Conservation (phyloP, 2,329 filamentous ascomycete genomes). For the Alternaria solani region DNA sequence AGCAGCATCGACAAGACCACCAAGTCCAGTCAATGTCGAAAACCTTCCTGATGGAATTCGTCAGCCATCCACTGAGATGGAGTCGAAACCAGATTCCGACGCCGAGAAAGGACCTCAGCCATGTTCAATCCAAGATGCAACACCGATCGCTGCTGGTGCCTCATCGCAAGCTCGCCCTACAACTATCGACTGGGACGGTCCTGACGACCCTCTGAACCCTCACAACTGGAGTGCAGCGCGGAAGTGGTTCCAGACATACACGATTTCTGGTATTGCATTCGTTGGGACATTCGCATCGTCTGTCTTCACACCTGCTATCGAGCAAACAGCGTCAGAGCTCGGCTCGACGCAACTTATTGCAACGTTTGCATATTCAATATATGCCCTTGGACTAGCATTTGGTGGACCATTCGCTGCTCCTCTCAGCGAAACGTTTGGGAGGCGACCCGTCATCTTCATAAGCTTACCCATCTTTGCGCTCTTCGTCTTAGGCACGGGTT, state of each 20-base stretch:
- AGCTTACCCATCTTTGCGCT: slow-evolving; percentile 70
- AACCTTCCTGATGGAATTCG: not conserved
- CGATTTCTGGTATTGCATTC: slow-evolving; percentile 19
- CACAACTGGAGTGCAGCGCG: slow-evolving; percentile 21
- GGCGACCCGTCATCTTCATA: slow-evolving; percentile 73
- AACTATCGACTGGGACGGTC: slow-evolving; percentile 19
- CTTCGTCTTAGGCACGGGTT: slow-evolving; percentile 54
- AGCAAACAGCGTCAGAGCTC: slow-evolving; percentile 23
- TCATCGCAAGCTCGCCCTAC: slow-evolving; percentile 9
- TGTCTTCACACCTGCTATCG: slow-evolving; percentile 20
- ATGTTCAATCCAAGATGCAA: not conserved
- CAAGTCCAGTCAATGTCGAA: slow-evolving; percentile 8
- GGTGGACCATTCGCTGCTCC: slow-evolving; percentile 78
- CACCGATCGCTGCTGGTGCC: not conserved
- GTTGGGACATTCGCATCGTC: slow-evolving; percentile 20
- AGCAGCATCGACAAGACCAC: slow-evolving; percentile 15
- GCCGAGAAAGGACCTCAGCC: not conserved
- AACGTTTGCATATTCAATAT: slow-evolving; percentile 33
- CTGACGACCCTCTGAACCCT: slow-evolving; percentile 20
- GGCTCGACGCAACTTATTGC: slow-evolving; percentile 26
- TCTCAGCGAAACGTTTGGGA: slow-evolving; percentile 74
- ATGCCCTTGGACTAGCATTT: slow-evolving; percentile 64
- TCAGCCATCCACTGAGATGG: not conserved
- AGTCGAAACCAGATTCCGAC: not conserved
- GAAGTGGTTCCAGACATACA: slow-evolving; percentile 23